Evolutionary conservation across 2,329 filamentous ascomycete genomes (phyloP).

Genomic region (Didymella glomerata): DNA sequence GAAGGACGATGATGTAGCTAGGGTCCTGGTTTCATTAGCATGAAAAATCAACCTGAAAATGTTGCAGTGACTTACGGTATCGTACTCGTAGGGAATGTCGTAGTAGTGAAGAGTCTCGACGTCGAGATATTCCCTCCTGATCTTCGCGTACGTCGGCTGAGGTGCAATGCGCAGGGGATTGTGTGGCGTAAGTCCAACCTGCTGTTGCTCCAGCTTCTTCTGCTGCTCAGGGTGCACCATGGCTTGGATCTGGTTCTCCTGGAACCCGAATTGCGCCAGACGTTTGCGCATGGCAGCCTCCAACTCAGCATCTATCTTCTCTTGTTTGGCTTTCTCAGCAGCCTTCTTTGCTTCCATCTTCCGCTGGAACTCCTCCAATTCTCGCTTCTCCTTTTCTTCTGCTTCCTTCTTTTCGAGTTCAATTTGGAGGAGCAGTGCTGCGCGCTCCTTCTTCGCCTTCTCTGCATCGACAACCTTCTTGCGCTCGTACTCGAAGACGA

Average conservation of each 20-base stretch:
- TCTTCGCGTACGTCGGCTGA: slow-evolving; percentile 58
- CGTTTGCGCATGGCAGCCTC: slow-evolving; percentile 57
- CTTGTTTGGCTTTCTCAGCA: slow-evolving; percentile 52
- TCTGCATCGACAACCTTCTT: slow-evolving; percentile 49
- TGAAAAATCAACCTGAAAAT: background rate
- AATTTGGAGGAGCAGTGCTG: slow-evolving; percentile 52
- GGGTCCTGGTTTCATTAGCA: slow-evolving; percentile 44
- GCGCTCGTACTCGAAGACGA: slow-evolving; percentile 49
- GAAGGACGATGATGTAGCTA: slow-evolving; percentile 60
- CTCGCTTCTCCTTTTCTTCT: slow-evolving; percentile 54
- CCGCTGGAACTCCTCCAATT: slow-evolving; percentile 52
- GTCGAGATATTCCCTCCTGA: slow-evolving; percentile 56
- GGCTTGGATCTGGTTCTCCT: slow-evolving; percentile 58
- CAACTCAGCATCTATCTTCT: slow-evolving; percentile 53
- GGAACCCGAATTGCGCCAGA: slow-evolving; percentile 56
- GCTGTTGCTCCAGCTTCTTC: slow-evolving; percentile 43
- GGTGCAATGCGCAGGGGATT: slow-evolving; percentile 45
- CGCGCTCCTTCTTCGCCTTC: slow-evolving; percentile 48
- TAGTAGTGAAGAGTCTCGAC: slow-evolving; percentile 59
- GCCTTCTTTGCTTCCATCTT: slow-evolving; percentile 55
- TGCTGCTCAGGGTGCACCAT: slow-evolving; percentile 59
- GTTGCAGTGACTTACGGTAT: slow-evolving; percentile 52
- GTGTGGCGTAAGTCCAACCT: slow-evolving; percentile 45
- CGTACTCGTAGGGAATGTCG: slow-evolving; percentile 58
- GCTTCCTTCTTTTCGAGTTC: slow-evolving; percentile 52